phyloP scores from a whole-genome alignment of 345 rosid species.

The Barbarea vulgaris region DNA sequence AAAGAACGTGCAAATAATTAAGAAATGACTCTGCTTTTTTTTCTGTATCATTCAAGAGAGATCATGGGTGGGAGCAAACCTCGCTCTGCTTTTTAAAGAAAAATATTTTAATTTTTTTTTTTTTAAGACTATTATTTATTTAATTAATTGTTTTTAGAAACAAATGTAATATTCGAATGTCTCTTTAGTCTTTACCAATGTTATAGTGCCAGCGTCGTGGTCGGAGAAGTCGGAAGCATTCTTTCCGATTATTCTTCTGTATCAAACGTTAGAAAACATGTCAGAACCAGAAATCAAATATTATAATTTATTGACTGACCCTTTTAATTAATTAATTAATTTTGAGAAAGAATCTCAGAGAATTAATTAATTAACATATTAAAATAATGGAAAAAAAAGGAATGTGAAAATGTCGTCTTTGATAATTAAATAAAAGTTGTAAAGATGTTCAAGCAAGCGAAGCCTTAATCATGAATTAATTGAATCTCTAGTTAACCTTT shows the following conservation, averaged over 20 bases:
- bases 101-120: not conserved
- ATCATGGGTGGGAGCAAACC: conserved; percentile 48
- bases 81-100: conserved; percentile 18
- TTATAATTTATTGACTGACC: not conserved
- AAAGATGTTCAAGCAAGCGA: conserved; percentile 25
- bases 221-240: conserved; percentile 28
- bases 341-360: conserved; percentile 14
- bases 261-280: conserved; percentile 21
- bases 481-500: not conserved
- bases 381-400: not conserved
- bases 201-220: conserved; percentile 35
- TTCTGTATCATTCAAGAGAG: conserved; percentile 14
- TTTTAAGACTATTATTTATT: not conserved
- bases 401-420: conserved; percentile 23
- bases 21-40: conserved; percentile 20
- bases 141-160: not conserved
- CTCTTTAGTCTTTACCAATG: not conserved
- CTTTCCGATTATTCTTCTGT: conserved; percentile 28
- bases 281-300: conserved; percentile 23
- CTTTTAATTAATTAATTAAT: not conserved
- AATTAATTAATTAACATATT: not conserved
- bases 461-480: not conserved
- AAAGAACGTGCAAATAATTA: conserved; percentile 34
- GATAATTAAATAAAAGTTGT: not conserved
- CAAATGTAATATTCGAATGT: not conserved